Percentiles rank a stretch among this genome's conserved stretches.
These are phyloP conservation scores for Bruguiera gymnorhiza DNA, from an alignment of 345 rosid species.

Conservation along the genomic window DNA sequence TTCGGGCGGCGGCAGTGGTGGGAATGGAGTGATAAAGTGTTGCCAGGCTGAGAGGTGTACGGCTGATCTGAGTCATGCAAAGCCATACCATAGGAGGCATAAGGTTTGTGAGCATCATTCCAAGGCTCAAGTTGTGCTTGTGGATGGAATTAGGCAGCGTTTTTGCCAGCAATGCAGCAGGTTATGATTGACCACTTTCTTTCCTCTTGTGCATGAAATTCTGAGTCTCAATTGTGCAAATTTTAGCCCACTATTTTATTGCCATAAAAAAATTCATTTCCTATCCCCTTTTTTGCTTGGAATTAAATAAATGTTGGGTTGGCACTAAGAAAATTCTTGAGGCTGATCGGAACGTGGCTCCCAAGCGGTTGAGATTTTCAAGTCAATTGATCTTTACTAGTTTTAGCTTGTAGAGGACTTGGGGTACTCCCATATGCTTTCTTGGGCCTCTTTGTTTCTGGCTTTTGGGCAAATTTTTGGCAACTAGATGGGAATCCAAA, in stretches of 20 bases:
- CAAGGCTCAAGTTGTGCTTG: conserved; percentile 61
- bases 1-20: conserved; percentile 13
- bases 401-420: neutral
- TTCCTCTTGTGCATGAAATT: conserved; percentile 1
- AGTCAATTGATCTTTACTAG: neutral
- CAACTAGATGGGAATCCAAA: neutral
- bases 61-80: conserved; percentile 53
- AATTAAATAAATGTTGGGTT: too few species aligned
- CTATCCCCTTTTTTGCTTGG: neutral
- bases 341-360: neutral
- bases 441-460: neutral
- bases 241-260: conserved; percentile 2
- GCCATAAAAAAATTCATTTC: neutral
- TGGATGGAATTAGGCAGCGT: conserved; percentile 57
- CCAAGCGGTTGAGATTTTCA: neutral
- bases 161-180: conserved; percentile 93
- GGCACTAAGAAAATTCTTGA: neutral
- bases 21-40: conserved; percentile 33
- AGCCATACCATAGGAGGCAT: conserved; percentile 64
- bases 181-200: conserved; percentile 23
- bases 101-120: conserved; percentile 76
- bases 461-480: neutral
- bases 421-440: neutral
- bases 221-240: neutral
- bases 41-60: conserved; percentile 69